phyloP scores from a whole-genome alignment of 169 alveolate genomes.

The Plasmodium falciparum region DNA sequence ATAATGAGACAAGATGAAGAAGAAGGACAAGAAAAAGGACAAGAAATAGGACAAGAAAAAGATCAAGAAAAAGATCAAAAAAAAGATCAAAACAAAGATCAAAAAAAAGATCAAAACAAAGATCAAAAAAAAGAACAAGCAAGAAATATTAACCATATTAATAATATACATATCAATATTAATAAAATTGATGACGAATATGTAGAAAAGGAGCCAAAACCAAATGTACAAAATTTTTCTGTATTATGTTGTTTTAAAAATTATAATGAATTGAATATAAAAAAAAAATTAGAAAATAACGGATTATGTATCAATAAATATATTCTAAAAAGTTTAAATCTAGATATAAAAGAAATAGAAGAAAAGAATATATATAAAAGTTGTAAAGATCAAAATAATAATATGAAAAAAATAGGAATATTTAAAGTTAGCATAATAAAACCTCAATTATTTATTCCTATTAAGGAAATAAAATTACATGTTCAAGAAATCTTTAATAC shows the following conservation, averaged over 20 bases:
- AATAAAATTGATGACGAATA: constrained; percentile 2
- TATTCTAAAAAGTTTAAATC: constrained; percentile 31
- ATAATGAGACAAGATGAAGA: not conserved
- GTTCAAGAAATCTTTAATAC: constrained; percentile 31
- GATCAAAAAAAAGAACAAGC: too few relatives aligned
- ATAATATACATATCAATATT: not conserved
- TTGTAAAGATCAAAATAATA: not conserved
- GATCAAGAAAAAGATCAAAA: not conserved
- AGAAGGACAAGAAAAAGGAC: not conserved
- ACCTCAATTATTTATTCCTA: constrained; percentile 23
- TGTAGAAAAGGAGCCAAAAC: not conserved
- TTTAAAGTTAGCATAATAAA: constrained; percentile 28
- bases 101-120: too few relatives aligned
- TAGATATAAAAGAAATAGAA: constrained; percentile 8
- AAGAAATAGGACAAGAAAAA: too few relatives aligned
- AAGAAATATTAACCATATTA: not conserved
- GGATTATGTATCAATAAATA: constrained; percentile 32
- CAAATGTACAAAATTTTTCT: not conserved
- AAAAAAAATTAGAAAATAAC: constrained; percentile 23
- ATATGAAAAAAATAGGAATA: not conserved
- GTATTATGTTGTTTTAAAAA: constrained; percentile 58
- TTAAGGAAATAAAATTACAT: constrained; percentile 42
- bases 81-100: not conserved
- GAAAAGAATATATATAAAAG: not conserved
- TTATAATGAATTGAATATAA: constrained; percentile 7